Conservation (phyloP, 2,329 filamentous ascomycete species). For the Alternaria incomplexa region DNA sequence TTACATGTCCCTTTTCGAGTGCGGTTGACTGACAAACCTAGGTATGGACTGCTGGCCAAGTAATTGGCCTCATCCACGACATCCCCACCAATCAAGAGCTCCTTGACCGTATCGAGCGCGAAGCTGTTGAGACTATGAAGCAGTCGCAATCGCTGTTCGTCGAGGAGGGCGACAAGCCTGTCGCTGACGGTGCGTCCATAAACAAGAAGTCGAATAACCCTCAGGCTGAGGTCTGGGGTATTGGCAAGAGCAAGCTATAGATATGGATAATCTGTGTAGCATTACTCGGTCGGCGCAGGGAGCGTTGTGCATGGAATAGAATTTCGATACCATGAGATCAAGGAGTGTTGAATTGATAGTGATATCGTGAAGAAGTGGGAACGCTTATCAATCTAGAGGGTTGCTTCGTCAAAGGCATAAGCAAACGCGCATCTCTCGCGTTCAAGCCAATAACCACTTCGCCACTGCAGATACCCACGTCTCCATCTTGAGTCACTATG, state of each 20-base stretch:
- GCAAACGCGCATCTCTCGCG: background rate
- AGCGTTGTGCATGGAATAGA: background rate
- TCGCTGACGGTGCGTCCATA: slow-evolving; percentile 29
- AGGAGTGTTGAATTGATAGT: background rate
- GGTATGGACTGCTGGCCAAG: slow-evolving; percentile 97
- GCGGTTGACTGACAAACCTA: slow-evolving; percentile 47
- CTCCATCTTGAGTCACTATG: slow-evolving; percentile 6
- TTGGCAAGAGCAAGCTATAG: slow-evolving; percentile 54
- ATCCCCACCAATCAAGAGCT: slow-evolving; percentile 57
- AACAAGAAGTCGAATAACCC: slow-evolving; percentile 48
- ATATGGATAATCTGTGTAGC: background rate
- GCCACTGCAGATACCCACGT: background rate
- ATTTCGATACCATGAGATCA: background rate
- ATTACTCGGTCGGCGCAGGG: background rate
- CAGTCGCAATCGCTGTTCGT: slow-evolving; percentile 48
- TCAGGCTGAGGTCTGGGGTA: slow-evolving; percentile 49
- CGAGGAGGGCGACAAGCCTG: slow-evolving; percentile 27
- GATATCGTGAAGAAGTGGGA: background rate
- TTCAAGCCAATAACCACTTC: background rate
- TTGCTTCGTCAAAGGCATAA: background rate
- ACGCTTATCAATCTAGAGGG: background rate
- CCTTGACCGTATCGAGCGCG: slow-evolving; percentile 54
- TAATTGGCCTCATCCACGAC: slow-evolving; percentile 70
- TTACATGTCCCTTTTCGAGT: background rate
- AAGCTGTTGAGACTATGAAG: slow-evolving; percentile 52